These are phyloP conservation scores for Quercus gilva DNA, from an alignment of 306 rosid species.

Conservation along the genomic window DNA sequence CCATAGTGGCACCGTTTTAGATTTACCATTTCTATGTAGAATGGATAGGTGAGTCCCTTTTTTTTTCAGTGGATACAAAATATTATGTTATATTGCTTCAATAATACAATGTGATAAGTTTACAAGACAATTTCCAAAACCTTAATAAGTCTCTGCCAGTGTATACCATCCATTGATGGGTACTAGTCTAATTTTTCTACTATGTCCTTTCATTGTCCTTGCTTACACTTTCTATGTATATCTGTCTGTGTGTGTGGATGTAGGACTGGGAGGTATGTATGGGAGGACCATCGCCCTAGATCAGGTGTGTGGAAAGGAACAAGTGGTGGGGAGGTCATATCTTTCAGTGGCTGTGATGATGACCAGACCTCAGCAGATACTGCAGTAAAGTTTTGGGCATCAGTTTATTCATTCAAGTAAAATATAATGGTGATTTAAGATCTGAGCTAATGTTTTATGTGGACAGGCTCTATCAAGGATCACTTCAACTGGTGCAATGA, in stretches of 20 bases:
- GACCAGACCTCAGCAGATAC: conserved; percentile 49
- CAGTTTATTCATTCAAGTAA: neutral
- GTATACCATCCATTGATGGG: neutral
- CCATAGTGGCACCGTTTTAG: conserved; percentile 50
- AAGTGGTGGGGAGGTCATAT: conserved; percentile 46
- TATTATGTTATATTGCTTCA: neutral
- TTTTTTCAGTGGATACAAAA: neutral
- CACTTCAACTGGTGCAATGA: conserved; percentile 45
- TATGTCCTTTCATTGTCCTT: neutral
- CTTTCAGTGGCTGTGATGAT: conserved; percentile 57
- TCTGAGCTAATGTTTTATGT: neutral
- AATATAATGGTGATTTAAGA: neutral
- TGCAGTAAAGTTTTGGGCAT: conserved; percentile 10
- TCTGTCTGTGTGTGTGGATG: neutral
- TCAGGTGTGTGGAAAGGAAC: conserved; percentile 51
- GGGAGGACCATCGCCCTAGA: conserved; percentile 59
- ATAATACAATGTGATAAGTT: neutral
- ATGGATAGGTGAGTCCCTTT: conserved; percentile 31
- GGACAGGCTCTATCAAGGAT: conserved; percentile 35
- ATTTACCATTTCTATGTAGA: conserved; percentile 43
- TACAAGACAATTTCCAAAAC: neutral
- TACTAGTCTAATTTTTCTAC: neutral
- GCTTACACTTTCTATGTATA: neutral
- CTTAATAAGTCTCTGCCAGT: neutral
- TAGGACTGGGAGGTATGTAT: conserved; percentile 34